Base-by-base conservation (phyloP, 1,284 basidiomycete genomes). In the Coniferiporia weirii region DNA sequence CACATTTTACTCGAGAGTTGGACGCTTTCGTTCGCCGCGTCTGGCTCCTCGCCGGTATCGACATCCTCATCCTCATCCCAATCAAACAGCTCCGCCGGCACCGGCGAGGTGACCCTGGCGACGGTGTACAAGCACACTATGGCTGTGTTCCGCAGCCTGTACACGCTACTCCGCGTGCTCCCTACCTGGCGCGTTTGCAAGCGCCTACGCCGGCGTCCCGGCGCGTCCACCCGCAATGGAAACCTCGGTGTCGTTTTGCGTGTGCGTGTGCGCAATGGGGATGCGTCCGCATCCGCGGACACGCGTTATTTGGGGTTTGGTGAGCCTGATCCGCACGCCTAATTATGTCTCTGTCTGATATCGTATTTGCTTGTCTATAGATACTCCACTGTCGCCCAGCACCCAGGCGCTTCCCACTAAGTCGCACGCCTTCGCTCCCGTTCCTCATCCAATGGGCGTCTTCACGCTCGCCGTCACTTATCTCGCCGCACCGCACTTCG, bases 41-140 rank as follows among this genome's bases (percentile, higher is more conserved):
- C 49, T 9, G 40, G 34, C 7, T 46, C 53, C n/a, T 35, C 52
- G n/a, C 15, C 53, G 40, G 38, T 15, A 40, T 52, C 53, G 10
- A 53, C 20, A 27, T 61, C 44, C 34, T 57, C 56, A 10, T 52
- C 47, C 2, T 45, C 45, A 43, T 36, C n/a, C 10, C 35, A 35
- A 50, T 56, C 55, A 36, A 50, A 19, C 35, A 45, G 17, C 35
- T 53, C 52, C 9, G 19, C 17, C 32, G 43, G 55, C 32, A 40
- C 52, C 20, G 47, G 52, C 13, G 86, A 85, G 54, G 76, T 86
- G 46, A 79, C 82, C 5, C 82, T 85, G n/a, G 77, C 87, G 0
- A 87, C 84, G 15, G 85, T 90, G 59, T 92, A 92, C 79, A 91
- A 92, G 71, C 83, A 90, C 65, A 83, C 85, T 34, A 91, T 92